Evolutionary conservation across 2,329 filamentous ascomycete species (phyloP).

Genomic region (Cladophialophora immunda): DNA sequence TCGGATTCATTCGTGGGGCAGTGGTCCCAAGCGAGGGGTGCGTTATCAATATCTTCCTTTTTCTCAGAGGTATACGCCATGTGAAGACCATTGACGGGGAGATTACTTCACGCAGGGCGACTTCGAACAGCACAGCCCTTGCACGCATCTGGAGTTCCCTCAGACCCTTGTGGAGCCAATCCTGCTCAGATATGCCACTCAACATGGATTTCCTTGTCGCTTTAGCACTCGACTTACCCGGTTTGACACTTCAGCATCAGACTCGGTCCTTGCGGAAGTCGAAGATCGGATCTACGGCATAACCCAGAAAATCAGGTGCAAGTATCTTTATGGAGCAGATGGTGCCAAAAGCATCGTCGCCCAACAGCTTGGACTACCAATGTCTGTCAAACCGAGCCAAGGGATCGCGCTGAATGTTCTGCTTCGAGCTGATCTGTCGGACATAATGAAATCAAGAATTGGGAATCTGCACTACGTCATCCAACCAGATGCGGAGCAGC

Average conservation of each 20-base stretch:
- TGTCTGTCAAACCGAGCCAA: constrained; percentile 51
- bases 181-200: constrained; percentile 48
- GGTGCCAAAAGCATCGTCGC: constrained; percentile 60
- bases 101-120: constrained; percentile 44
- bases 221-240: constrained; percentile 49
- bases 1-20: constrained; percentile 53
- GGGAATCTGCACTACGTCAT: constrained; percentile 70
- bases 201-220: constrained; percentile 49
- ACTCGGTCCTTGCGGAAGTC: constrained; percentile 45
- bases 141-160: constrained; percentile 51
- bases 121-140: constrained; percentile 53
- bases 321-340: constrained; percentile 69
- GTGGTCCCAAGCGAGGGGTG: constrained; percentile 43
- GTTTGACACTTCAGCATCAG: constrained; percentile 41
- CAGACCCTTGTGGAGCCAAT: constrained; percentile 55
- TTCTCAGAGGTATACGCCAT: neutral
- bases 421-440: constrained; percentile 59
- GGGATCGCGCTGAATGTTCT: constrained; percentile 62
- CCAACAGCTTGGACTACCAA: constrained; percentile 56
- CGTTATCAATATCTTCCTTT: constrained; percentile 1
- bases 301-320: constrained; percentile 53
- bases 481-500: constrained; percentile 55
- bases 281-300: constrained; percentile 45
- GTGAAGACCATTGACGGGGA: constrained; percentile 9
- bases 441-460: constrained; percentile 58